phyloP scores from a whole-genome alignment of 495 filamentous ascomycete species.

The Aspergillus panamensis region DNA sequence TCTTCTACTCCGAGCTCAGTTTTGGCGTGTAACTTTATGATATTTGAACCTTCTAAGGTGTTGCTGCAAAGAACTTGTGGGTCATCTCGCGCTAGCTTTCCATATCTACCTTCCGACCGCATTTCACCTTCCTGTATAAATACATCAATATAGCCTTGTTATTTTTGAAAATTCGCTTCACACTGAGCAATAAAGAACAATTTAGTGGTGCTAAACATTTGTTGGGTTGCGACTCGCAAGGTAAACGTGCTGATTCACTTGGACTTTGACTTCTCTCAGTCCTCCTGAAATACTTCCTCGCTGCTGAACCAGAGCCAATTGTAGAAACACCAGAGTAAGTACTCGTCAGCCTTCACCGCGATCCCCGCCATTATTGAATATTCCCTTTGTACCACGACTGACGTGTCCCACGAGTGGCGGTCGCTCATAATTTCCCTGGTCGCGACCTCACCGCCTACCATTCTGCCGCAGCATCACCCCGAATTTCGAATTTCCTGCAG shows the following conservation, averaged over 20 bases:
- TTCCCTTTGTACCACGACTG: neutral
- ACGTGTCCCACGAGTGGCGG: constrained; percentile 4
- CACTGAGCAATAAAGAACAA: no score
- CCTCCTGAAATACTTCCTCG: neutral
- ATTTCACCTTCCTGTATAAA: constrained; percentile 15
- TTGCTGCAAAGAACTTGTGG: neutral
- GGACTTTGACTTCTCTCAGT: neutral
- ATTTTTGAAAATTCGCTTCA: neutral
- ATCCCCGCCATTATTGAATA: constrained; percentile 2
- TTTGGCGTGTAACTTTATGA: constrained; percentile 23
- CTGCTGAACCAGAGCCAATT: neutral
- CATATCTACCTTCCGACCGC: neutral
- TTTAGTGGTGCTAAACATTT: no score
- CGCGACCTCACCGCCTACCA: constrained; percentile 2
- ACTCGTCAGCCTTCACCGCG: neutral
- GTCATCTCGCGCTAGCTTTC: neutral
- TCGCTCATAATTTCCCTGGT: neutral
- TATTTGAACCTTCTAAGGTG: constrained; percentile 6
- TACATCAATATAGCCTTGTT: constrained; percentile 3
- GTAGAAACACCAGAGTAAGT: neutral
- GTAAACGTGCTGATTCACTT: neutral
- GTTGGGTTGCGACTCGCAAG: no score
- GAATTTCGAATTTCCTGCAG: constrained; percentile 12
- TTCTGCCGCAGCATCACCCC: constrained; percentile 20
- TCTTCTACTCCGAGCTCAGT: constrained; percentile 11